These are phyloP conservation scores for Kuraishia borneana DNA, from an alignment of 805 yeast genomes.

Conservation along the genomic window DNA sequence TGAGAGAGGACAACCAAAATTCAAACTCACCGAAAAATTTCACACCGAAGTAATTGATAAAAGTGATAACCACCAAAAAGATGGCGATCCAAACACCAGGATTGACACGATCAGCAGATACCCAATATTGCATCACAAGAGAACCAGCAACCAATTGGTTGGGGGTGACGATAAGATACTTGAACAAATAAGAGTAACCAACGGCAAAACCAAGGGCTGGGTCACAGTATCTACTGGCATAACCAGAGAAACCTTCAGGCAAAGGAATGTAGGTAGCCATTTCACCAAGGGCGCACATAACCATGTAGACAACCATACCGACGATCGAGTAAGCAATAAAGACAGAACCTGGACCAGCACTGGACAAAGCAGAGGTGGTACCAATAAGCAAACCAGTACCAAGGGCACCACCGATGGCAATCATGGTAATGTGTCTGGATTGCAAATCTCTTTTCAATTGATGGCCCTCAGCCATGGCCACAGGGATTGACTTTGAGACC, in stretches of 20 bases:
- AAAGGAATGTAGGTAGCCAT: slow-evolving; percentile 44
- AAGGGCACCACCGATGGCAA: slow-evolving; percentile 73
- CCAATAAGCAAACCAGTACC: slow-evolving; percentile 78
- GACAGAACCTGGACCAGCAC: slow-evolving; percentile 60
- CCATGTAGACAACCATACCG: slow-evolving; percentile 62
- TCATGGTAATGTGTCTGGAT: slow-evolving; percentile 44
- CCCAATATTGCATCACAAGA: slow-evolving; percentile 43
- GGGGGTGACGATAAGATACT: slow-evolving; percentile 42
- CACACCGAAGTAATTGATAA: slow-evolving; percentile 34
- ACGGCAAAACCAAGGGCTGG: slow-evolving; percentile 46
- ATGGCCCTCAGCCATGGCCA: slow-evolving; percentile 29
- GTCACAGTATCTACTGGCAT: slow-evolving; percentile 40
- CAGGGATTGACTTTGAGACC: slow-evolving; percentile 33
- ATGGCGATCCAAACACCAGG: slow-evolving; percentile 45
- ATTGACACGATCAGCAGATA: slow-evolving; percentile 29
- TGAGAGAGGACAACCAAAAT: slow-evolving; percentile 52
- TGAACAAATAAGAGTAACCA: slow-evolving; percentile 40
- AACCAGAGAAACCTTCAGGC: slow-evolving; percentile 45
- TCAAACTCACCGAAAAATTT: slow-evolving; percentile 36
- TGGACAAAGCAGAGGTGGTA: slow-evolving; percentile 57
- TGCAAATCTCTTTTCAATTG: slow-evolving; percentile 32
- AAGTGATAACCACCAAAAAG: slow-evolving; percentile 27
- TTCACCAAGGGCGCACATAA: slow-evolving; percentile 47
- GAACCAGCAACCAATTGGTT: slow-evolving; percentile 49
- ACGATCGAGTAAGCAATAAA: slow-evolving; percentile 56